Evolutionary conservation across 345 rosid genomes (phyloP).

Genomic region (Atalantia buxifolia): DNA sequence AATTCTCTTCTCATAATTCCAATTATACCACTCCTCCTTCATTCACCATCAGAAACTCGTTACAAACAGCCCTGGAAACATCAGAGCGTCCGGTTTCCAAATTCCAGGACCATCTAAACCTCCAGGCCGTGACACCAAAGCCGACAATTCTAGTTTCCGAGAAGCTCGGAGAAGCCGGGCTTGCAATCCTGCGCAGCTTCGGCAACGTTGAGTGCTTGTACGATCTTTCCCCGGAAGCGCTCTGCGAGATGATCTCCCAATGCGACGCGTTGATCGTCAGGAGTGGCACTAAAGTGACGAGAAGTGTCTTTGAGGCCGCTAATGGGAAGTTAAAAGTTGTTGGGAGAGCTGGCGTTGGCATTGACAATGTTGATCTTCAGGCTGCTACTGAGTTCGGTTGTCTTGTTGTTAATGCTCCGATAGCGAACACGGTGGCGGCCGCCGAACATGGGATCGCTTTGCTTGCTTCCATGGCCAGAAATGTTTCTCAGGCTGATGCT

Average conservation of each 20-base stretch:
- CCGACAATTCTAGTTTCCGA: constrained; percentile 70
- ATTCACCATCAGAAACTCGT: constrained; percentile 6
- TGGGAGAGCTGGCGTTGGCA: constrained; percentile 86
- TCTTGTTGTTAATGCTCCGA: constrained; percentile 79
- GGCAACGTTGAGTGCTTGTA: constrained; percentile 70
- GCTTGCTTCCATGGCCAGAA: constrained; percentile 73
- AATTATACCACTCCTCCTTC: background rate
- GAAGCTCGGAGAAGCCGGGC: constrained; percentile 85
- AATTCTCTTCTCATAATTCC: background rate
- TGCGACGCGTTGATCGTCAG: constrained; percentile 81
- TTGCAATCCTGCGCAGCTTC: constrained; percentile 42
- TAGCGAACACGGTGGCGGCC: constrained; percentile 82
- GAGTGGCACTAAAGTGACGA: constrained; percentile 83
- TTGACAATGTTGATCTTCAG: constrained; percentile 83
- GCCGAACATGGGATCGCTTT: constrained; percentile 83
- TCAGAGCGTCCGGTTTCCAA: background rate
- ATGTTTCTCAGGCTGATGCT: constrained; percentile 81
- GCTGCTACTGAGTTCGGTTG: constrained; percentile 86
- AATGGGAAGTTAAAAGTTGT: constrained; percentile 75
- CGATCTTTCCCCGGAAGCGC: constrained; percentile 54
- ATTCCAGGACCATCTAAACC: background rate
- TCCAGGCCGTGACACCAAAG: background rate
- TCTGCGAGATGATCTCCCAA: constrained; percentile 46
- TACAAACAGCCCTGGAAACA: constrained; percentile 19
- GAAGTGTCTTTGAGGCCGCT: constrained; percentile 71